Percentiles rank a stretch among this genome's conserved stretches.
Evolutionary conservation across 805 yeast genomes (phyloP).

Genomic region (Saturnispora dispora): DNA sequence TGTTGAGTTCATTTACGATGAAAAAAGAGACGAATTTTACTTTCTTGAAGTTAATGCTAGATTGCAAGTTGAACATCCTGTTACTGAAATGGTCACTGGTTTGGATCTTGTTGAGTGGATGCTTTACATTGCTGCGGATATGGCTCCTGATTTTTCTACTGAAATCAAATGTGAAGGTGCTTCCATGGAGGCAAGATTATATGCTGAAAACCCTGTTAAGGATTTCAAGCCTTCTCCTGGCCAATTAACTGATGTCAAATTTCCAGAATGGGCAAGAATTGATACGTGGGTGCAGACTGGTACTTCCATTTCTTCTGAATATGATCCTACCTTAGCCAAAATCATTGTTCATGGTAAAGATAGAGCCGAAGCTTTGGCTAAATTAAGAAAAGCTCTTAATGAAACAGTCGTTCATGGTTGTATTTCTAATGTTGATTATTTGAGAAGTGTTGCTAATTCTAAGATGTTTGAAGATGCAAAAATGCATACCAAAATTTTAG

Average conservation of each 20-base stretch:
- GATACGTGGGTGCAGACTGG: constrained; percentile 94
- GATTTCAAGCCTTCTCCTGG: constrained; percentile 97
- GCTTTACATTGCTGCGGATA: constrained; percentile 84
- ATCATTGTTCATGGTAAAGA: constrained; percentile 91
- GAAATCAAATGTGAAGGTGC: constrained; percentile 66
- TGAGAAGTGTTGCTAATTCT: constrained; percentile 77
- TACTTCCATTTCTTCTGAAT: constrained; percentile 80
- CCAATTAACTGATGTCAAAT: constrained; percentile 71
- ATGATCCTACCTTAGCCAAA: constrained; percentile 93
- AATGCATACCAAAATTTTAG: constrained; percentile 83
- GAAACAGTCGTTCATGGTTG: constrained; percentile 88
- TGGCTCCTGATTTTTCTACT: constrained; percentile 67
- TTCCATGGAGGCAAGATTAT: constrained; percentile 92
- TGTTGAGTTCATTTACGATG: constrained; percentile 90
- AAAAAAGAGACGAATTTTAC: constrained; percentile 78
- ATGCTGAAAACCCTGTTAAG: constrained; percentile 95
- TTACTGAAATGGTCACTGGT: constrained; percentile 93
- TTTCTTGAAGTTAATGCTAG: constrained; percentile 95
- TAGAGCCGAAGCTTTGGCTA: constrained; percentile 72
- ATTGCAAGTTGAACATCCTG: constrained; percentile 95
- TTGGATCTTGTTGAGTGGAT: constrained; percentile 95
- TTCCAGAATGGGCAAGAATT: constrained; percentile 87
- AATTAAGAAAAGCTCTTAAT: constrained; percentile 69
- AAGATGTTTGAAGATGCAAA: constrained; percentile 74
- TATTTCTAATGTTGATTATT: constrained; percentile 80